Base-by-base conservation (phyloP, 2,329 filamentous ascomycete genomes). In the Camillea tinctor region DNA sequence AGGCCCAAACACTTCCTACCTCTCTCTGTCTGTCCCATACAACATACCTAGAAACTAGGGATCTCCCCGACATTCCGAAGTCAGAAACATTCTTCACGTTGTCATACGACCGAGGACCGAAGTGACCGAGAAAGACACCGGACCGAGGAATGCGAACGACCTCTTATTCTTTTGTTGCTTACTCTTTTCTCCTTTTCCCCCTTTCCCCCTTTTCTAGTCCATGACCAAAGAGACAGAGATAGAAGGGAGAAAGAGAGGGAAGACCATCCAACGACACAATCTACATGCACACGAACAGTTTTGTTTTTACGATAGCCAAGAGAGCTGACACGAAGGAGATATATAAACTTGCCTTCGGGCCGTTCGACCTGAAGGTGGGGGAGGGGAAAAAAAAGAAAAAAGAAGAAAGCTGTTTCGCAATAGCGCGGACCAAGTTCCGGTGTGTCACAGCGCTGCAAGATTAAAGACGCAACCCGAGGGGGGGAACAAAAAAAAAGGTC, bases 61-160 rank as follows among this genome's bases (percentile, higher is more conserved):
- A 19, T 11, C 15, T 15, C 63, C 62, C 64, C 64, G 64, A 66
- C 55, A 61, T 61, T 59, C 62, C 62, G 64, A 60, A 50, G 55
- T 61, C 56, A 64, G 64, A 64, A 53, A 56, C 59, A 52, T 22
- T 26, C 60, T 62, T 58, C 15, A 50, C 50, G 50, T 55, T 50
- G 59, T 50, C 55, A 63, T 60, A 58, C 57, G 56, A 58, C 58
- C 60, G 21, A 51, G 54, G 54, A 22, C 54, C 30, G 52, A 63
- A 66, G 57, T 63, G 55, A 64, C 64, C 64, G 60, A 66, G 59
- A 64, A 60, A 66, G 60, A 30, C 59, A 63, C 64, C 64, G 64
- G 62, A n/a, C 57, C 44, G 61, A 53, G 55, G 59, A 61, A 53
- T 63, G 21, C 62, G 60, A 57, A 62, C 36, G 13, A 44, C 36